phyloP scores from a whole-genome alignment of 2,329 filamentous ascomycete species.

The Aureobasidium zeae region DNA sequence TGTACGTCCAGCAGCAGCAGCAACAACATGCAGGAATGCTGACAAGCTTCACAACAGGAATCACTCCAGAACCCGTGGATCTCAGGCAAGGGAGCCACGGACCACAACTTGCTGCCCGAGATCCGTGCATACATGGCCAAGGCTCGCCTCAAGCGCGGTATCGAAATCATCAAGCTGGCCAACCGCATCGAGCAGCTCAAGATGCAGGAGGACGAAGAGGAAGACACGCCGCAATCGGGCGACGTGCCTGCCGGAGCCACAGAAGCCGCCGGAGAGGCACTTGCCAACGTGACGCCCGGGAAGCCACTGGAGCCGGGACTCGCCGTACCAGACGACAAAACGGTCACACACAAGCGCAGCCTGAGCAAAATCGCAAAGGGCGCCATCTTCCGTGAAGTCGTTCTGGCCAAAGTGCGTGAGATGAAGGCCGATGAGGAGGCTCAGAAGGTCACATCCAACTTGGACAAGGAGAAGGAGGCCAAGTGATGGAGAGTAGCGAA shows the following conservation, averaged over 20 bases:
- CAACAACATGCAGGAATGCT: background rate
- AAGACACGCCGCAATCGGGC: conserved; percentile 49
- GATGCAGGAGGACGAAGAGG: conserved; percentile 82
- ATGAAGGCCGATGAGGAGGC: conserved; percentile 76
- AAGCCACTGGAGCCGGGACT: conserved; percentile 18
- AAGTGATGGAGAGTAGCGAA: background rate
- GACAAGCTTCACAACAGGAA: conserved; percentile 43
- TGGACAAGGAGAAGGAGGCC: background rate
- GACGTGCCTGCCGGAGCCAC: conserved; percentile 55
- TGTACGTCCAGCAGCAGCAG: conserved; percentile 38
- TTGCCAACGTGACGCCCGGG: conserved; percentile 26
- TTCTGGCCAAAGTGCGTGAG: conserved; percentile 85
- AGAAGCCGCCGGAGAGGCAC: conserved; percentile 44
- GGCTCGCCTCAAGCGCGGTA: conserved; percentile 81
- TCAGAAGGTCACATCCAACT: conserved; percentile 19
- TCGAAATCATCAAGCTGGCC: conserved; percentile 90
- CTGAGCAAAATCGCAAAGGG: conserved; percentile 52
- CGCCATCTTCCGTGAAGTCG: conserved; percentile 87
- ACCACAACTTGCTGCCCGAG: conserved; percentile 95
- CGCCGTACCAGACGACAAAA: conserved; percentile 21
- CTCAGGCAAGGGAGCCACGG: conserved; percentile 79
- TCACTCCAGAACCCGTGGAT: conserved; percentile 81
- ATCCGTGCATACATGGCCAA: conserved; percentile 90
- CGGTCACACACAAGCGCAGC: conserved; percentile 39
- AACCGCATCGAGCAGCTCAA: conserved; percentile 94